Base-by-base conservation (phyloP, 176 grass and related monocot genomes). In the Phoenix dactylifera region DNA sequence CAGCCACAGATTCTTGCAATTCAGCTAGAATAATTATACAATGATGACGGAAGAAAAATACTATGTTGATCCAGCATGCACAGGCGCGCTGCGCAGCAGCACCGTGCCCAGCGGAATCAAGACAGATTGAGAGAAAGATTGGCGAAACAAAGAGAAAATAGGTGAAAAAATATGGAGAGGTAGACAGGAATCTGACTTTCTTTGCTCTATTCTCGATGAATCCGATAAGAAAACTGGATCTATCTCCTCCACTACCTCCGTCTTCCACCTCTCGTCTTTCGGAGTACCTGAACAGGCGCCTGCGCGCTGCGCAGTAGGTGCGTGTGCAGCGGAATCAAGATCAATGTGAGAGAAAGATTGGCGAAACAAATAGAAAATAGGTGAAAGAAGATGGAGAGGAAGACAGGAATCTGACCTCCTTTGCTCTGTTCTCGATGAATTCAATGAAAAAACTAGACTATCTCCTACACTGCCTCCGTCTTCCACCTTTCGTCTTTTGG, bases 171-270 rank as follows among this genome's bases (percentile, higher is more conserved):
- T 65, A 22, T 48, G 14, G 16, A 61, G 25, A 57, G 24, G 16
- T 54, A 51, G 64, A 54, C 52, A 55, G 57, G 63, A 59, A 20
- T 14, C 19, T 69, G 25, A 89, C 90, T 75, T 95, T 83, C 75
- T 89, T 95, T 20, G 90, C 86, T 76, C 86, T 71, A 61, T 89
- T 95, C 80, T 89, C 86, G 48, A 95, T 95, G 74, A 95, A 71
- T 62, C 83, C 80, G 59, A 83, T 78, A 3, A 84, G 76, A 62
- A 86, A 82, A 67, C 83, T 79, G 22, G 90, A 95, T 19, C 90
- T 57, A 58, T 20, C 20, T 20, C 20, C 20, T 20, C 20, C 20
- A 20, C 20, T 20, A 0, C 20, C 20, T 20, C 20, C 74, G 4
- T 70, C 67, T 28, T 28, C 26, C 26, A 28, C 5, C 20, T 28